A percentile compares a stretch with the other conserved stretches of the same genome.
Evolutionary conservation across 2,329 filamentous ascomycete species (phyloP).

Genomic region (Monosporascus sp.): DNA sequence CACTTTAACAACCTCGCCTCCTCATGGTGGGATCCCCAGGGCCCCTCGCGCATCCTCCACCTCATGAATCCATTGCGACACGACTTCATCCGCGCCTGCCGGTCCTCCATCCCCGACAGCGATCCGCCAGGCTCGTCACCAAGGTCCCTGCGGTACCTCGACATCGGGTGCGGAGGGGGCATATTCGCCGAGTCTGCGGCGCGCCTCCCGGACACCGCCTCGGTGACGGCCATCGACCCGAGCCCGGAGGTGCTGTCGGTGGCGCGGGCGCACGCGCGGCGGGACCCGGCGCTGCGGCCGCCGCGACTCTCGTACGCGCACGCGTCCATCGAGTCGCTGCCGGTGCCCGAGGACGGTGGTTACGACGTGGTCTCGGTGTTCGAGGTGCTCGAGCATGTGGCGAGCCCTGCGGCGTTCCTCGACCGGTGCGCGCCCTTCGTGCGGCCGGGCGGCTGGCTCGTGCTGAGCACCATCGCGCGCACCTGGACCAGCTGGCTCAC

Average conservation of each 20-base stretch:
- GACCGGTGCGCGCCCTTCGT: slow-evolving; percentile 68
- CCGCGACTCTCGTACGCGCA: slow-evolving; percentile 68
- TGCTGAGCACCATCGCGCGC: slow-evolving; percentile 87
- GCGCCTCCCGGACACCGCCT: slow-evolving; percentile 55
- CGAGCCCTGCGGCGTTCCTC: slow-evolving; percentile 69
- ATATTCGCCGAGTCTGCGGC: slow-evolving; percentile 91
- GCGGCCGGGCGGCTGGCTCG: slow-evolving; percentile 85
- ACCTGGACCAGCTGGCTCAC: slow-evolving; percentile 87
- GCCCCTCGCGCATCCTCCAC: slow-evolving; percentile 85
- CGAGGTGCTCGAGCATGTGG: slow-evolving; percentile 93
- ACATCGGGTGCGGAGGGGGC: slow-evolving; percentile 91
- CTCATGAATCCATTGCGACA: slow-evolving; percentile 97
- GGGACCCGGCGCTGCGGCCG: slow-evolving; percentile 61
- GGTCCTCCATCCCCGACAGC: slow-evolving; percentile 46
- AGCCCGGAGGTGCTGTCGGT: slow-evolving; percentile 68
- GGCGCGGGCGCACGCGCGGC: slow-evolving; percentile 68
- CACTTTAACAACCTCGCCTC: slow-evolving; percentile 93
- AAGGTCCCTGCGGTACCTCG: slow-evolving; percentile 64
- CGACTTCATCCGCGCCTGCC: slow-evolving; percentile 78
- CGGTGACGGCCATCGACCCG: slow-evolving; percentile 74
- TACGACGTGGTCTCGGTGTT: slow-evolving; percentile 86
- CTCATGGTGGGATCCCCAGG: slow-evolving; percentile 96
- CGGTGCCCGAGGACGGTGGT: slow-evolving; percentile 29
- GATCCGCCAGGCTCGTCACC: slow-evolving; percentile 22
- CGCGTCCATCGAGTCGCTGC: slow-evolving; percentile 68